Percentiles rank a stretch among this genome's conserved stretches.
These are phyloP conservation scores for Aspergillaceae sp. DNA, from an alignment of 2,329 filamentous ascomycete species.

Conservation along the genomic window DNA sequence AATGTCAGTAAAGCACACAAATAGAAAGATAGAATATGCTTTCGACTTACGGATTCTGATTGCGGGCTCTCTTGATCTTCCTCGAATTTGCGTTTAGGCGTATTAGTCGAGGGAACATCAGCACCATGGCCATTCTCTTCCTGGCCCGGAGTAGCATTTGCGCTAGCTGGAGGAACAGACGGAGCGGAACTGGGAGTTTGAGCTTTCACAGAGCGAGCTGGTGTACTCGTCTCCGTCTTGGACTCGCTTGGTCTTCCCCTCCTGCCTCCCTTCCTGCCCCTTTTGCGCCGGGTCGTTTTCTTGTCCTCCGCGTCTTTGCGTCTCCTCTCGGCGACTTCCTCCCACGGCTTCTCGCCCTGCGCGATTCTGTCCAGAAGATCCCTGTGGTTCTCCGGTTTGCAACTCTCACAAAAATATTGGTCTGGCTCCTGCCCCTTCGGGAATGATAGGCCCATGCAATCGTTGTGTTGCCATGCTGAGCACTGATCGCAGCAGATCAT, in stretches of 20 bases:
- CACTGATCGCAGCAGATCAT: constrained; percentile 97
- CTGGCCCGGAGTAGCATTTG: constrained; percentile 15
- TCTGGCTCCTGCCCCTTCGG: constrained; percentile 66
- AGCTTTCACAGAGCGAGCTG: constrained; percentile 23
- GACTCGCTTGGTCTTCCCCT: constrained; percentile 60
- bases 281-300: constrained; percentile 52
- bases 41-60: constrained; percentile 28
- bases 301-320: constrained; percentile 53
- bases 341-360: constrained; percentile 80
- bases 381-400: constrained; percentile 73
- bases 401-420: constrained; percentile 88
- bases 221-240: constrained; percentile 39
- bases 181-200: constrained; percentile 11
- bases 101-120: constrained; percentile 18
- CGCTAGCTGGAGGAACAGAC: constrained; percentile 11
- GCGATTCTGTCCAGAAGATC: constrained; percentile 69
- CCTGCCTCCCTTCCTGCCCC: constrained; percentile 48
- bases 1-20: neutral
- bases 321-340: constrained; percentile 55
- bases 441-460: constrained; percentile 82
- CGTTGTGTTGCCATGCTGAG: constrained; percentile 92
- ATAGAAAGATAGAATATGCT: constrained; percentile 29
- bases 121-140: constrained; percentile 18
- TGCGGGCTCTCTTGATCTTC: constrained; percentile 24
- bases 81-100: constrained; percentile 39